Percentiles rank a stretch among this genome's conserved stretches.
phyloP scores from a whole-genome alignment of 2,329 filamentous ascomycete genomes.

The Aspergillus sp. region DNA sequence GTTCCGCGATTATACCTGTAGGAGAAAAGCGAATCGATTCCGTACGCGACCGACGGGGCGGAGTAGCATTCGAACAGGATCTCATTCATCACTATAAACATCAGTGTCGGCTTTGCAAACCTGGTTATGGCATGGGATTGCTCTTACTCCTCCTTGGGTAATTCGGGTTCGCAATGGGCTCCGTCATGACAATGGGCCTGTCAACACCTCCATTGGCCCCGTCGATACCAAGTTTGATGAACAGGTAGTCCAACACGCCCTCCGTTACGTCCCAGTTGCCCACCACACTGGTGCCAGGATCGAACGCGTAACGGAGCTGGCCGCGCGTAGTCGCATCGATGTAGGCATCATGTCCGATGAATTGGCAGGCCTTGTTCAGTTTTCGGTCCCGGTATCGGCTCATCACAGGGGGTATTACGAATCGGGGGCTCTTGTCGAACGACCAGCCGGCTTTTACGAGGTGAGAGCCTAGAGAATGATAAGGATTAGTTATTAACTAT shows the following conservation, averaged over 20 bases:
- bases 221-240: conserved; percentile 89
- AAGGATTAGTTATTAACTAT: neutral
- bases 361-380: conserved; percentile 84
- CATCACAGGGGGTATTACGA: conserved; percentile 84
- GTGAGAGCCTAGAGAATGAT: conserved; percentile 68
- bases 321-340: conserved; percentile 89
- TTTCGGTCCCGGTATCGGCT: conserved; percentile 95
- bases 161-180: conserved; percentile 84
- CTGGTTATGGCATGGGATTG: neutral
- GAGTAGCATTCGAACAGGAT: conserved; percentile 95
- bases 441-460: conserved; percentile 93
- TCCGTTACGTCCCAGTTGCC: conserved; percentile 99
- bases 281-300: conserved; percentile 84
- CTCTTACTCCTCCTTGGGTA: conserved; percentile 82
- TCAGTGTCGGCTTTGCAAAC: conserved; percentile 18
- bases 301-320: conserved; percentile 87
- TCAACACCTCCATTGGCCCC: conserved; percentile 71
- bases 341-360: conserved; percentile 89
- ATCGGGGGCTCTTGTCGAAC: conserved; percentile 77
- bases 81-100: conserved; percentile 79
- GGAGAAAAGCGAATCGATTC: conserved; percentile 94
- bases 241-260: conserved; percentile 88
- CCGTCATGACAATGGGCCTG: conserved; percentile 89
- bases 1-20: conserved; percentile 88
- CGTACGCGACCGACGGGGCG: conserved; percentile 85